phyloP scores from a whole-genome alignment of 2,329 filamentous ascomycete species.

The Bisporella sp. region DNA sequence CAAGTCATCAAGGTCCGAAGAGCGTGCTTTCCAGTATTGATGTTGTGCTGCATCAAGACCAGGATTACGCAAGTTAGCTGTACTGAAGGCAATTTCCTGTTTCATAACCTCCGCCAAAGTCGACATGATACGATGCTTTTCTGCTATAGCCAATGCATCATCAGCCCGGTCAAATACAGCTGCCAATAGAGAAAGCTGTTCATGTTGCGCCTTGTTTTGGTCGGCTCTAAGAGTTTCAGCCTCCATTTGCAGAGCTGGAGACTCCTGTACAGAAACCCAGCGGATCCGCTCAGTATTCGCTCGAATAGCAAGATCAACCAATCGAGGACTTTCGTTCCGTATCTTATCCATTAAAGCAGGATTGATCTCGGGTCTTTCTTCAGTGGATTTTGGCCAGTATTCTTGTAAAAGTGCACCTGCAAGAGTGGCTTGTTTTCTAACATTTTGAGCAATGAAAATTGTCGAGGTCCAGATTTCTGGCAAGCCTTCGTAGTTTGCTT shows the following conservation, averaged over 20 bases:
- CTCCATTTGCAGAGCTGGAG: slow-evolving; percentile 39
- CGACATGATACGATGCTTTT: slow-evolving; percentile 55
- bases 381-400: slow-evolving; percentile 9
- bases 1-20: slow-evolving; percentile 19
- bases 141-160: slow-evolving; percentile 52
- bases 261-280: slow-evolving; percentile 48
- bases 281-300: slow-evolving; percentile 51
- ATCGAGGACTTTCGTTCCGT: slow-evolving; percentile 41
- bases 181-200: slow-evolving; percentile 38
- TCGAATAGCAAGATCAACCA: slow-evolving; percentile 51
- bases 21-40: slow-evolving; percentile 2
- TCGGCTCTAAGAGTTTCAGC: slow-evolving; percentile 38
- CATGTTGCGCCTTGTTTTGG: slow-evolving; percentile 35
- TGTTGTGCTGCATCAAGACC: not conserved
- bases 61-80: slow-evolving; percentile 1
- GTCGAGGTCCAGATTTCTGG: slow-evolving; percentile 83
- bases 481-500: slow-evolving; percentile 58
- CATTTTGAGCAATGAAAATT: slow-evolving; percentile 52
- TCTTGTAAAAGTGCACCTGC: slow-evolving; percentile 28
- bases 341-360: slow-evolving; percentile 34
- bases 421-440: slow-evolving; percentile 52
- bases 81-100: slow-evolving; percentile 5
- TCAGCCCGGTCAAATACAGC: slow-evolving; percentile 45
- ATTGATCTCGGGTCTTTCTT: slow-evolving; percentile 17
- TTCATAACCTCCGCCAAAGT: slow-evolving; percentile 45